Evolutionary conservation across 305 asterid species (phyloP), one percentile per base, ranked within the genome.

Genomic region (Fraxinus velutina): DNA sequence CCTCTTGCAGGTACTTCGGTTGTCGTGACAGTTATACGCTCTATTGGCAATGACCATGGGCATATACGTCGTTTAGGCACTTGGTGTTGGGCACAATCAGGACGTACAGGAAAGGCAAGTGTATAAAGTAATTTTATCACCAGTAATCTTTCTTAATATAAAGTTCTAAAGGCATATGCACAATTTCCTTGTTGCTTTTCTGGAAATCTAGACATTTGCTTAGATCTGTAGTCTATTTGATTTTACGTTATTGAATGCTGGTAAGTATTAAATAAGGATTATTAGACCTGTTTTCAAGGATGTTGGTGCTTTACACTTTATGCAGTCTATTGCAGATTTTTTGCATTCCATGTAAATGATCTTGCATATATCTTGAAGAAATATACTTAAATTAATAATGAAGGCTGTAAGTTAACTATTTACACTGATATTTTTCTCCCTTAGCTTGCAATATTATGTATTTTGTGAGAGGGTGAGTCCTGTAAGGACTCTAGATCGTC

Each of bases 41-140:
- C 99, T 50, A 90, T 96, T 82, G 93, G 97, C 78, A 93, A 92
- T 88, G 93, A 94, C 72, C 97, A 91, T 82, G 87, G 94, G 81
- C 98, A 96, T 84, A 89, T 94, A 77, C 91, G 88, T 80, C 97
- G 87, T 47, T 79, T 96, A 83, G 95, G 94, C 44, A 87, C 95
- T 8, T 96, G 97, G 98, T 96, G 99, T 86, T 96, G 91, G 98
- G 89, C 93, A 75, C 97, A 92, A 89, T 88, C 95, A 27, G 97
- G 97, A 60, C 93, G 94, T 78, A 90, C 93, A 39, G 99, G 97
- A 85, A 90, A 91, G 98, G 99, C 89, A 87, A 91, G 98, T 89
- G 82, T 75, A 72, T 74, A 79, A 24, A 57, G 36, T 73, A 34
- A 73, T 70, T 83, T 79, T 73, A 71, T 75, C 13, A 64, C 30